Evolutionary conservation across 2,329 filamentous ascomycete genomes (phyloP), one percentile per base, ranked within the genome.

Genomic region (Mollisiaceae sp.): DNA sequence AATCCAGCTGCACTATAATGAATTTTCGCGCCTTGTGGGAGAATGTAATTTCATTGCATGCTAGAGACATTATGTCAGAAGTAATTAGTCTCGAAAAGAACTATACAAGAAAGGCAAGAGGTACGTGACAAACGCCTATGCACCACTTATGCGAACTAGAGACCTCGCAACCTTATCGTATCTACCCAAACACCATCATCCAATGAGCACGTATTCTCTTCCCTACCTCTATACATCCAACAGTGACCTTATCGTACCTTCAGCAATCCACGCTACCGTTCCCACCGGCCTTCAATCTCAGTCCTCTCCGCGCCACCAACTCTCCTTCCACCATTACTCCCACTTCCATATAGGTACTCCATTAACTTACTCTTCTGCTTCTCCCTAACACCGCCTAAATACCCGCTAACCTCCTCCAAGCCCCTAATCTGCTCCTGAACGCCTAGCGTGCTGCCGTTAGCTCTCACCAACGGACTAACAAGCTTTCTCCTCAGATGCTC

Each of bases 391-490:
- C 84, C 86, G 67, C 90, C 89, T 11, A 98, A 83, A 75, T 96
- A 91, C 14, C 85, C 84, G 71, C 93, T 91, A 3, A 93, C 94
- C 27, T 91, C 89, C 72, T 92, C 90, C 22, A 98, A 78, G 4
- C 94, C 93, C 54, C 83, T 83, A 71, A 98, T 92, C 81, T 98
- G 94, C 73, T 94, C 91, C 67, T 94, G 91, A 20, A 97, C 84
- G 1, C 89, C 89, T 20, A 94, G 81, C 32, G 88, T 91, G 68
- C 88, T 92, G 14, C 82, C 83, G 74, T 89, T 89, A 60, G 83
- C 83, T 62, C 89, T 87, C 54, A 97, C 91, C 2, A 97, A 83
- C 18, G 94, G 94, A 61, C 88, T 92, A 47, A 97, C 91, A 20
- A 97, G 84, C 76, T 94, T 95, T 69, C 90, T 85, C 41, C 94